Conservation (phyloP, 805 yeast species). For the Starmerella bacillaris region DNA sequence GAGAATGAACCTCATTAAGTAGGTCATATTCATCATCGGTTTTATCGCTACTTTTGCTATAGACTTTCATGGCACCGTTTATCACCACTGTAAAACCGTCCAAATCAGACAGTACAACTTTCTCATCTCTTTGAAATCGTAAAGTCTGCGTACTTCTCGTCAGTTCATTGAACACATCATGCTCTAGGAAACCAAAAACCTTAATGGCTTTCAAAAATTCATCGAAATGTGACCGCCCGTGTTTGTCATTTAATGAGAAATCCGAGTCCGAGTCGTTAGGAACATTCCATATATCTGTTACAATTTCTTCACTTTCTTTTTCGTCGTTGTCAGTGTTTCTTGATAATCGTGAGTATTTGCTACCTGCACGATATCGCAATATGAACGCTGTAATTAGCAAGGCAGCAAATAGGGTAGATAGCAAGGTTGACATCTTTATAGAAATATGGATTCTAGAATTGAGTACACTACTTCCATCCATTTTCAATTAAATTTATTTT, state of each 20-base stretch:
- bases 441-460: constrained; percentile 8
- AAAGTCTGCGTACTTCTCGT: constrained; percentile 85
- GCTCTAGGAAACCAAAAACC: constrained; percentile 82
- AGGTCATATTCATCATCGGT: constrained; percentile 44
- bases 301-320: constrained; percentile 25
- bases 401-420: constrained; percentile 18
- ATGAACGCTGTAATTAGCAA: constrained; percentile 28
- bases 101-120: constrained; percentile 50
- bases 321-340: constrained; percentile 22
- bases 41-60: constrained; percentile 11
- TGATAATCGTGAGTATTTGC: constrained; percentile 42
- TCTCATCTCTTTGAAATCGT: constrained; percentile 58
- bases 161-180: constrained; percentile 78
- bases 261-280: constrained; percentile 17
- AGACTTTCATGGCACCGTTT: constrained; percentile 70
- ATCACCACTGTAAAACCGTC: constrained; percentile 83
- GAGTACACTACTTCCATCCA: background rate
- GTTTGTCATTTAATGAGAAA: constrained; percentile 24
- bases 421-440: constrained; percentile 13
- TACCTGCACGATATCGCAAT: constrained; percentile 45
- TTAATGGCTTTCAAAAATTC: constrained; percentile 81
- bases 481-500: background rate
- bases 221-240: constrained; percentile 55
- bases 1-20: constrained; percentile 62
- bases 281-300: constrained; percentile 28